phyloP scores from a whole-genome alignment of 2,329 filamentous ascomycete species.

The Calycina herbarum region DNA sequence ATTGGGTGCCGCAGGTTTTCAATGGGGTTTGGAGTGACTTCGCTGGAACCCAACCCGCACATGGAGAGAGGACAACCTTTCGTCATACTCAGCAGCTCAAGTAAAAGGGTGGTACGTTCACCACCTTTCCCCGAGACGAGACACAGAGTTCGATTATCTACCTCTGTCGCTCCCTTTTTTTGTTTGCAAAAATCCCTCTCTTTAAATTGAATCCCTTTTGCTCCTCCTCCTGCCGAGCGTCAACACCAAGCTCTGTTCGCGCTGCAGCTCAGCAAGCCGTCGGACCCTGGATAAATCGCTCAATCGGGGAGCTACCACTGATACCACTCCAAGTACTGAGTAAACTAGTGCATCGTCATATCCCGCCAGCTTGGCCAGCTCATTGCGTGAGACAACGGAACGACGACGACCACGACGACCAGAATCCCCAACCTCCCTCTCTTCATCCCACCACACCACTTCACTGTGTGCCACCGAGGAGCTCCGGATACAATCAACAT shows the following conservation, averaged over 20 bases:
- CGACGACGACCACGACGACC: not conserved
- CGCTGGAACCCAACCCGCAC: not conserved
- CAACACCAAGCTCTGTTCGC: not conserved
- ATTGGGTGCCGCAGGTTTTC: not conserved
- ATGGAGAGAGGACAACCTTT: not conserved
- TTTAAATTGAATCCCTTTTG: not conserved
- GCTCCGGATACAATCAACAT: not conserved
- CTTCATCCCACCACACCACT: not conserved
- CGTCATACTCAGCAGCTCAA: not conserved
- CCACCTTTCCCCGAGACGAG: not conserved
- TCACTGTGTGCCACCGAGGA: not conserved
- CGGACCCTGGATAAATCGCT: not conserved
- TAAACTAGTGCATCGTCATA: not conserved
- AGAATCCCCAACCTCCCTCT: not conserved
- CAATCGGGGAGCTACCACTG: not conserved
- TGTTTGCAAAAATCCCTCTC: not conserved
- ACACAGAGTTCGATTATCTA: constrained; percentile 1
- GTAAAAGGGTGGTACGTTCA: not conserved
- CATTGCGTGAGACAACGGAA: not conserved
- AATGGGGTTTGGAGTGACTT: not conserved
- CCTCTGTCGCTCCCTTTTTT: not conserved
- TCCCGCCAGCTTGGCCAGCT: not conserved
- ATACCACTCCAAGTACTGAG: not conserved
- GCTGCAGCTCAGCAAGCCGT: not conserved
- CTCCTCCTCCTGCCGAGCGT: not conserved